These are phyloP conservation scores for Suillus clintonianus DNA, from an alignment of 768 basidiomycete genomes.

Conservation along the genomic window DNA sequence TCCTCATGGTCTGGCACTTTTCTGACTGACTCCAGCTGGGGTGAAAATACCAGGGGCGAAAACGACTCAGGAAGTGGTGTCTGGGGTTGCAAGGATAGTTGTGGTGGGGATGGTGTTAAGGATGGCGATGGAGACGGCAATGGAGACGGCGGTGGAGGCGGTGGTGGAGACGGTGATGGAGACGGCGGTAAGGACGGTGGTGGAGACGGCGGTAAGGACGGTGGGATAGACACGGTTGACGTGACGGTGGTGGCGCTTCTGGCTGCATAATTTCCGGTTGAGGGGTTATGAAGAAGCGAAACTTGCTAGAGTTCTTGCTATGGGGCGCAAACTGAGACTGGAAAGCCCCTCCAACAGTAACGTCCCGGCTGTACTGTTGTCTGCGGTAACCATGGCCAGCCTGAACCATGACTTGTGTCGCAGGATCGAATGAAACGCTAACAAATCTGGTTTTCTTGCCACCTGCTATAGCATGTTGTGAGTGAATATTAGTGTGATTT, in stretches of 20 bases:
- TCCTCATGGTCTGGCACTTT: background rate
- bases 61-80: background rate
- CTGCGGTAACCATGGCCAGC: background rate
- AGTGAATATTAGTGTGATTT: background rate
- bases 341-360: background rate
- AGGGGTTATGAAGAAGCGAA: background rate
- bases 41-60: background rate
- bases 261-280: background rate
- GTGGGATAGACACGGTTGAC: background rate
- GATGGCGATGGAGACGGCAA: too few relatives aligned
- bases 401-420: background rate
- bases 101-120: background rate
- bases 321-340: background rate
- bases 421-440: background rate
- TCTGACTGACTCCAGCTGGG: background rate
- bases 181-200: background rate
- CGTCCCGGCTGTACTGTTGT: background rate
- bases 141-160: background rate
- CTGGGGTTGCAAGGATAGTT: background rate
- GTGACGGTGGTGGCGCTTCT: background rate
- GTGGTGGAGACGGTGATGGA: too few relatives aligned
- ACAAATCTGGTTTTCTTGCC: background rate
- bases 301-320: background rate
- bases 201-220: background rate
- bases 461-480: background rate